Evolutionary conservation across 495 filamentous ascomycete genomes (phyloP).

Genomic region (Penicillium maclennaniae): DNA sequence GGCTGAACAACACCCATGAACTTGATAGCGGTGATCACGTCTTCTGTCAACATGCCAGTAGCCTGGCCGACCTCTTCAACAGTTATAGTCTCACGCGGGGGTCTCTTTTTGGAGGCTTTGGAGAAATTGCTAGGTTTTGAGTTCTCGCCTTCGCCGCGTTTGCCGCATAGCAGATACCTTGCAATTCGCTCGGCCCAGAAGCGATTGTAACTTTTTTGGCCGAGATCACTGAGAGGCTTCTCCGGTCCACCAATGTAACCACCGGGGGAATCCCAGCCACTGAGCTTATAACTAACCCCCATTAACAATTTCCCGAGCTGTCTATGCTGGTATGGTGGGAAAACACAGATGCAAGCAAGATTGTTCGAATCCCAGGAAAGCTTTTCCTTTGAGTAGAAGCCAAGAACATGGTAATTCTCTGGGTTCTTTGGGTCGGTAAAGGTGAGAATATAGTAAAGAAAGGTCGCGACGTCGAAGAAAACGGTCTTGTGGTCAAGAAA

Average conservation of each 20-base stretch:
- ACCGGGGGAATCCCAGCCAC: conserved; percentile 60
- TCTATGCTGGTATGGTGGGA: conserved; percentile 90
- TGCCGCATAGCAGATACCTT: conserved; percentile 52
- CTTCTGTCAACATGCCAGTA: conserved; percentile 78
- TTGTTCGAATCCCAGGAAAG: conserved; percentile 99
- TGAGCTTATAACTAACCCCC: conserved; percentile 88
- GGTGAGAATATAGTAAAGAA: conserved; percentile 89
- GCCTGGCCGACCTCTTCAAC: conserved; percentile 55
- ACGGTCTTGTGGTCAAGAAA: conserved; percentile 98
- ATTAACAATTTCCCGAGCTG: conserved; percentile 88
- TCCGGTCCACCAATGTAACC: conserved; percentile 87
- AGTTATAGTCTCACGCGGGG: conserved; percentile 40
- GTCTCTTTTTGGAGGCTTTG: conserved; percentile 34
- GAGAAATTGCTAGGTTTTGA: conserved; percentile 27
- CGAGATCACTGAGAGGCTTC: conserved; percentile 83
- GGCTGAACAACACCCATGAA: conserved; percentile 72
- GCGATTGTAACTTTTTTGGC: conserved; percentile 70
- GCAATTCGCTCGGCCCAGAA: conserved; percentile 83
- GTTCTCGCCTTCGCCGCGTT: conserved; percentile 19
- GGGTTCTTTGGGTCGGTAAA: conserved; percentile 38
- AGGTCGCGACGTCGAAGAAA: conserved; percentile 92
- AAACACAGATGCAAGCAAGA: conserved; percentile 91
- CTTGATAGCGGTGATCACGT: conserved; percentile 72
- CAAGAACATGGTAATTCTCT: conserved; percentile 57
- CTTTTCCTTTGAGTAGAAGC: conserved; percentile 98